These are phyloP conservation scores for Rhodocollybia butyracea DNA, from an alignment of 768 basidiomycete species.

Conservation along the genomic window DNA sequence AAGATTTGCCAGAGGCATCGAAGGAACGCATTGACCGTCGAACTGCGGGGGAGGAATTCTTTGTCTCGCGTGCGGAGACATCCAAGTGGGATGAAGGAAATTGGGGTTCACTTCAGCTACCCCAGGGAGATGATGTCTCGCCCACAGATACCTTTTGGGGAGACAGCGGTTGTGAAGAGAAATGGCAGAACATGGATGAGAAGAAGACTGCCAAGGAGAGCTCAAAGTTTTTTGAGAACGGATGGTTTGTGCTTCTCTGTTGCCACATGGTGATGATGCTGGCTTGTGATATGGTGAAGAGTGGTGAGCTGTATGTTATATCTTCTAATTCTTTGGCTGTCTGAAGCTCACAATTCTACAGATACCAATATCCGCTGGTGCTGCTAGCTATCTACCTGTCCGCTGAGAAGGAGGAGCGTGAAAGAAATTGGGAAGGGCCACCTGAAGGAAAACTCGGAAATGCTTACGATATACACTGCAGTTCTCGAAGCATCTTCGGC, in stretches of 20 bases:
- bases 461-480: constrained; percentile 22
- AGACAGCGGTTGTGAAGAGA: constrained; percentile 11
- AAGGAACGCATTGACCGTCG: constrained; percentile 14
- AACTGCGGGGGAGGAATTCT: constrained; percentile 11
- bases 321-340: too few species aligned
- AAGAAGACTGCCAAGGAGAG: constrained; percentile 11
- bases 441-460: neutral
- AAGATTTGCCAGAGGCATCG: neutral
- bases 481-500: constrained; percentile 16
- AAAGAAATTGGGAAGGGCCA: neutral
- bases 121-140: neutral
- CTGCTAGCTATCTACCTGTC: too few species aligned
- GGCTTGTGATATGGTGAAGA: constrained; percentile 22
- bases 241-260: constrained; percentile 21
- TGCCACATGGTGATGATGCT: constrained; percentile 19
- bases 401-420: too few species aligned
- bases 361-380: too few species aligned
- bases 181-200: constrained; percentile 16
- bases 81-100: constrained; percentile 16
- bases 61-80: constrained; percentile 15
- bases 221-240: constrained; percentile 19
- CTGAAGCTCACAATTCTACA: too few species aligned
- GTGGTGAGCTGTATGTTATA: neutral
- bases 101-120: neutral
- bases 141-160: neutral